Conservation (phyloP, 2,329 filamentous ascomycete species). For the Pseudogymnoascus sp. region DNA sequence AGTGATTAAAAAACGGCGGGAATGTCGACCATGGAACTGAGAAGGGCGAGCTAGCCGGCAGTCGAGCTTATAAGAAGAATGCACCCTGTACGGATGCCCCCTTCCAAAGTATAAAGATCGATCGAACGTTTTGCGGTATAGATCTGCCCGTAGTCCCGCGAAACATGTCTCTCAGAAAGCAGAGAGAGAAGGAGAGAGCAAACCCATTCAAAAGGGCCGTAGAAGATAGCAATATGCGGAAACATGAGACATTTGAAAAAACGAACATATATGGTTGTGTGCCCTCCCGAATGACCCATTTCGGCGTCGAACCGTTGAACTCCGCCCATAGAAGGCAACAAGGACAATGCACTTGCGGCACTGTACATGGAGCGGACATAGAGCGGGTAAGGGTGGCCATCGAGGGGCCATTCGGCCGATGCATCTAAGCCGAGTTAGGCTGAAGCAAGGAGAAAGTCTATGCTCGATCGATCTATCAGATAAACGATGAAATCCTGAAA, state of each 20-base stretch:
- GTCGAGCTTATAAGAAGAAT: background rate
- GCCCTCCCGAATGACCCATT: background rate
- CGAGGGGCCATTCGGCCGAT: background rate
- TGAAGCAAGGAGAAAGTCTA: constrained; percentile 4
- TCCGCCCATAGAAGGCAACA: background rate
- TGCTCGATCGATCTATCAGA: background rate
- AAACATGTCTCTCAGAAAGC: constrained; percentile 7
- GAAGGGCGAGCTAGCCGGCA: background rate
- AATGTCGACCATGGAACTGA: background rate
- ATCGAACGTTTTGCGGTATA: background rate
- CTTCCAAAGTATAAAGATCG: background rate
- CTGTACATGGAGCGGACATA: background rate
- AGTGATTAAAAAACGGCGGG: background rate
- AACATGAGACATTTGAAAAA: background rate
- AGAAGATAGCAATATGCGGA: constrained; percentile 7
- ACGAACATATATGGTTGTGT: background rate
- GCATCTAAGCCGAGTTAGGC: background rate
- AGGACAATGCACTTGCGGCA: background rate
- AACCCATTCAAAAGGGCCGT: background rate
- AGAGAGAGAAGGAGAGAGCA: background rate
- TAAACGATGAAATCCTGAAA: background rate
- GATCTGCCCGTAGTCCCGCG: background rate
- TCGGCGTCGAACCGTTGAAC: constrained; percentile 1
- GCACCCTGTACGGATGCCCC: background rate
- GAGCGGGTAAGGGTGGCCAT: background rate